phyloP scores from a whole-genome alignment of 306 rosid genomes.

The Trichosanthes cucumerina region DNA sequence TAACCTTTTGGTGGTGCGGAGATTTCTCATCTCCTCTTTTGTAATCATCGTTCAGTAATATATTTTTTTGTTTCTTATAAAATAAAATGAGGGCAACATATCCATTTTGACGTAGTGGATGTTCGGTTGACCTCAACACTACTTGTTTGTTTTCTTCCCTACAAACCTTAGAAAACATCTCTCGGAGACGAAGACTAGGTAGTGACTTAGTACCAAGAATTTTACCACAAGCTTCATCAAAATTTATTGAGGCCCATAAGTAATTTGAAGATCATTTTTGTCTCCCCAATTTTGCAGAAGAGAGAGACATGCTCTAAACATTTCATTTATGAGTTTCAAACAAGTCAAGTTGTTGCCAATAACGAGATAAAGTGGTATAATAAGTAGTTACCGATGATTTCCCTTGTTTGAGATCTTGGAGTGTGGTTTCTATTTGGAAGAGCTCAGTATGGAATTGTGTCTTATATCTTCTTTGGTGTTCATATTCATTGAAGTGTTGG shows the following conservation, averaged over 20 bases:
- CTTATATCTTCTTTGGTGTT: too few species aligned
- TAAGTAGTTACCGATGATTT: neutral
- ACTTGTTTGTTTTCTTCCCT: too few species aligned
- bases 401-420: neutral
- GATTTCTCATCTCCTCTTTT: too few species aligned
- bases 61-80: too few species aligned
- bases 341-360: neutral
- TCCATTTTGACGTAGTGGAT: neutral
- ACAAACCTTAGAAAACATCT: neutral
- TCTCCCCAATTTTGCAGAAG: neutral
- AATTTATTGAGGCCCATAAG: neutral
- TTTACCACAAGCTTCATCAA: neutral
- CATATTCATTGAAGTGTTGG: too few species aligned
- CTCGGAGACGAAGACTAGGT: neutral
- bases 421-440: neutral
- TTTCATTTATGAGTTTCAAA: neutral
- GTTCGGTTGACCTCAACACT: neutral
- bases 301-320: neutral
- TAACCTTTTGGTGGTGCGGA: too few species aligned
- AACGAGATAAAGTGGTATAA: neutral
- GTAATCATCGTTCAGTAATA: too few species aligned
- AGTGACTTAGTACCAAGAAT: neutral
- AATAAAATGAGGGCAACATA: neutral
- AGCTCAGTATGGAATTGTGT: neutral
- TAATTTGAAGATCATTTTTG: neutral